A percentile compares a stretch with the other conserved stretches of the same genome.
Evolutionary conservation across 108 stramenopile species (phyloP).

Genomic region (Aureococcus anophagefferens): DNA sequence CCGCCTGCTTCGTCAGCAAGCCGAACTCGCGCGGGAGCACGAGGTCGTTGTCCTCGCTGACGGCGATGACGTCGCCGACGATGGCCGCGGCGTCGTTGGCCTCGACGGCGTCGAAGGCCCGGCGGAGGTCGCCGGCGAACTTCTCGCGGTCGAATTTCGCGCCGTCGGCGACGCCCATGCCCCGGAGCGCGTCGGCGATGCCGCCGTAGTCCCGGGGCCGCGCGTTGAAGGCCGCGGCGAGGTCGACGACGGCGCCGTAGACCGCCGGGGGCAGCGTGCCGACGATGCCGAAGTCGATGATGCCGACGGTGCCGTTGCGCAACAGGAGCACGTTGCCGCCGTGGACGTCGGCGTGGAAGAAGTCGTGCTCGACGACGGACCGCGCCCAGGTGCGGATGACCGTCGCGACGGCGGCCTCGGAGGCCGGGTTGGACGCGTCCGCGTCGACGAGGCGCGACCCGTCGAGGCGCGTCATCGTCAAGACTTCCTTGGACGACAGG

Average conservation of each 20-base stretch:
- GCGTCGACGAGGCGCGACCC: constrained; percentile 31
- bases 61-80: constrained; percentile 24
- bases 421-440: constrained; percentile 22
- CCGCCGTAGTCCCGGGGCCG: constrained; percentile 10
- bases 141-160: constrained; percentile 17
- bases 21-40: constrained; percentile 36
- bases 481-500: constrained; percentile 15
- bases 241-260: constrained; percentile 20
- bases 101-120: constrained; percentile 14
- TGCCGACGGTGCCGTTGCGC: constrained; percentile 34
- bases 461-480: constrained; percentile 36
- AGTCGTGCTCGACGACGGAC: constrained; percentile 25
- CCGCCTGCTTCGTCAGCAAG: constrained; percentile 35
- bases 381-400: constrained; percentile 36
- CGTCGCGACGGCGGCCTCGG: constrained; percentile 24
- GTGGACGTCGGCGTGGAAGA: constrained; percentile 41
- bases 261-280: constrained; percentile 25
- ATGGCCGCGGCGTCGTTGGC: constrained; percentile 25
- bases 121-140: constrained; percentile 24
- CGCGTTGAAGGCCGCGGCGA: constrained; percentile 21
- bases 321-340: constrained; percentile 29
- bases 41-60: constrained; percentile 24
- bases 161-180: constrained; percentile 7
- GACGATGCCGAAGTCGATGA: constrained; percentile 44
- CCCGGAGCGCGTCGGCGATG: neutral